Evolutionary conservation across 495 filamentous ascomycete genomes (phyloP), one percentile per base, ranked within the genome.

Genomic region (Chaetomidium leptoderma): DNA sequence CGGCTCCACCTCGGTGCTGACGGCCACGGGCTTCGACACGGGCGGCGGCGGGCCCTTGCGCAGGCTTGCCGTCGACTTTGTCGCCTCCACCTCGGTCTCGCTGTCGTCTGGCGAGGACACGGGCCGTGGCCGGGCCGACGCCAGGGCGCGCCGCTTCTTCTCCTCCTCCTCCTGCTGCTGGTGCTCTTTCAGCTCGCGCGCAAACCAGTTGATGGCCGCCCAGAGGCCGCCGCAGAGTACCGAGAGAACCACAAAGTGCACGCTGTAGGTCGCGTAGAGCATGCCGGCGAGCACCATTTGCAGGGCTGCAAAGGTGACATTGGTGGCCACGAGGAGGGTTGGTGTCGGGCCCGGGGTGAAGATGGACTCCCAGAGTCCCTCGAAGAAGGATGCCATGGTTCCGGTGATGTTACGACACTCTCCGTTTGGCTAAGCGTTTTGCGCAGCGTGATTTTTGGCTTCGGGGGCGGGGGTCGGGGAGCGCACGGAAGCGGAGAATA

Each of bases 161-260:
- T 80, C 79, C 49, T 82, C 77, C 49, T 82, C 77, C 61, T 85
- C 83, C 67, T 91, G 77, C 21, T 71, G 75, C 64, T 88, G 85
- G 40, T 84, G 84, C 10, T 74, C 73, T 50, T 77, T 78, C 33
- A 98, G 76, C 76, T 98, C 93, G 23, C 70, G 69, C 39, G 91
- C 90, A 66, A 98, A 98, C 93, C 93, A 98, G 74, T 96, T 96
- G 72, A 98, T 95, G 21, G 85, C 82, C 72, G 80, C 88, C 93
- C 93, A 98, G 24, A 98, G 79, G 0, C 89, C 87, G 2, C 73
- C 91, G 37, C 83, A 89, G 9, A 98, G 75, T 46, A 83, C 67
- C 7, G 89, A 93, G 6, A 98, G 78, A 49, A 89, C 77, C 50
- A 89, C 62, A 64, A 97, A 97, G 76, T 98, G 93, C 27, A 92